Conservation (phyloP, 768 basidiomycete species). For the Lentinula detonsa region DNA sequence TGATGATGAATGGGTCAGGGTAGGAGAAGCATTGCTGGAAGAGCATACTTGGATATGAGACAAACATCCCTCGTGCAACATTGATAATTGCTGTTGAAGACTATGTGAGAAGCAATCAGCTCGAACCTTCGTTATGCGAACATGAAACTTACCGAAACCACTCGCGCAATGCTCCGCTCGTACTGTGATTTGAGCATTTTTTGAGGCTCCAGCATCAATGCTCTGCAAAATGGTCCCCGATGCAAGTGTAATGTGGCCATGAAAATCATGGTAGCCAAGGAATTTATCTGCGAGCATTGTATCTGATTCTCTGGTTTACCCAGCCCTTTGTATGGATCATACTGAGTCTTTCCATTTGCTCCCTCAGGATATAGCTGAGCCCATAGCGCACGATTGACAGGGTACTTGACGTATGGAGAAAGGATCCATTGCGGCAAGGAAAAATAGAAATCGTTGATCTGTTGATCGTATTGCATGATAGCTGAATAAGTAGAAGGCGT, state of each 20-base stretch:
- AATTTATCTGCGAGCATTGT: conserved; percentile 12
- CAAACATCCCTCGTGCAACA: conserved; percentile 15
- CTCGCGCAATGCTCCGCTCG: conserved; percentile 11
- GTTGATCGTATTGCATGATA: conserved; percentile 15
- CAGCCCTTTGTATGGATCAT: conserved; percentile 5
- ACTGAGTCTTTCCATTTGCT: not conserved
- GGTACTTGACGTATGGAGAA: conserved; percentile 14
- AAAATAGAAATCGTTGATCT: conserved; percentile 16
- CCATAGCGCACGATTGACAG: conserved; percentile 7
- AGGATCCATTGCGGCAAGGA: conserved; percentile 14
- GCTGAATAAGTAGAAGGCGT: conserved; percentile 13
- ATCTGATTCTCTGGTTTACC: conserved; percentile 9
- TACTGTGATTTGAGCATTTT: conserved; percentile 13
- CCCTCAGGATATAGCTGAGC: conserved; percentile 11
- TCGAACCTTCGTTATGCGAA: not conserved
- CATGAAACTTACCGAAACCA: conserved; percentile 8
- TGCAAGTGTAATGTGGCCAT: conserved; percentile 15
- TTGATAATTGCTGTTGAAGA: conserved; percentile 17
- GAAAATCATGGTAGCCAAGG: conserved; percentile 16
- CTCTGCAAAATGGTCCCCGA: conserved; percentile 17
- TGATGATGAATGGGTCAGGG: not conserved
- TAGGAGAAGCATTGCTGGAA: not conserved
- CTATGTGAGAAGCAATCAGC: conserved; percentile 3
- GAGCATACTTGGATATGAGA: conserved; percentile 14
- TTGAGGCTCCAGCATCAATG: conserved; percentile 13